These are phyloP conservation scores for Penicillium mononematosum DNA, from an alignment of 495 filamentous ascomycete genomes.

Conservation along the genomic window DNA sequence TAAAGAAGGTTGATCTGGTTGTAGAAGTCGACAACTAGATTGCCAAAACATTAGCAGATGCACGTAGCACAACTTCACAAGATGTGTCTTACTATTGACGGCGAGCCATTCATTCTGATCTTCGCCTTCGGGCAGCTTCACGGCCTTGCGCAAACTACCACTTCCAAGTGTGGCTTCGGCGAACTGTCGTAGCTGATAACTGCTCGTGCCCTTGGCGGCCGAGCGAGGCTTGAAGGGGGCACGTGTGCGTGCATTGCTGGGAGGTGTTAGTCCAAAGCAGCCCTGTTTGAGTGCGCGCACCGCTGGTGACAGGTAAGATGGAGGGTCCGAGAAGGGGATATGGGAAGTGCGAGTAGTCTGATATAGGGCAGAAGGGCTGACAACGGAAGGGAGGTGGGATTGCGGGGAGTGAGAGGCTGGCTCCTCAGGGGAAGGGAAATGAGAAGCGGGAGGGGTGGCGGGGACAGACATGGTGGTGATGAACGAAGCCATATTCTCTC, in stretches of 20 bases:
- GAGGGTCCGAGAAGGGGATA: slow-evolving; percentile 36
- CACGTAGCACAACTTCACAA: neutral
- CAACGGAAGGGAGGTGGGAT: slow-evolving; percentile 17
- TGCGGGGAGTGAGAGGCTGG: slow-evolving; percentile 26
- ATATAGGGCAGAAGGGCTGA: slow-evolving; percentile 28
- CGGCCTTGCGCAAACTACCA: slow-evolving; percentile 91
- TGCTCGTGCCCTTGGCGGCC: slow-evolving; percentile 82
- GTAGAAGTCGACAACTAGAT: slow-evolving; percentile 95
- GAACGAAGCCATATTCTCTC: slow-evolving; percentile 59
- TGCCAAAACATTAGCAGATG: slow-evolving; percentile 8
- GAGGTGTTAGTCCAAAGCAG: slow-evolving; percentile 45
- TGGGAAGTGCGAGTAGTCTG: slow-evolving; percentile 36
- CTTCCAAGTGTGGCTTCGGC: slow-evolving; percentile 95
- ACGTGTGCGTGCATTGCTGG: slow-evolving; percentile 83
- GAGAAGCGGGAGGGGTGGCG: slow-evolving; percentile 33
- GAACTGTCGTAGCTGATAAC: slow-evolving; percentile 96
- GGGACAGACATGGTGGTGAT: slow-evolving; percentile 70
- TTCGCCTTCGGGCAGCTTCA: slow-evolving; percentile 94
- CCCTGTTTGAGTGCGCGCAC: slow-evolving; percentile 42
- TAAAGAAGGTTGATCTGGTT: slow-evolving; percentile 99
- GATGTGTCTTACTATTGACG: slow-evolving; percentile 72
- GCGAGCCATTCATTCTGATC: slow-evolving; percentile 97
- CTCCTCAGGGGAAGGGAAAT: slow-evolving; percentile 35
- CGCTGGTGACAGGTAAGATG: slow-evolving; percentile 44
- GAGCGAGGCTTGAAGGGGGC: slow-evolving; percentile 90